phyloP scores from a whole-genome alignment of 2,329 filamentous ascomycete species.

The Penicillium aurantiogriseum region DNA sequence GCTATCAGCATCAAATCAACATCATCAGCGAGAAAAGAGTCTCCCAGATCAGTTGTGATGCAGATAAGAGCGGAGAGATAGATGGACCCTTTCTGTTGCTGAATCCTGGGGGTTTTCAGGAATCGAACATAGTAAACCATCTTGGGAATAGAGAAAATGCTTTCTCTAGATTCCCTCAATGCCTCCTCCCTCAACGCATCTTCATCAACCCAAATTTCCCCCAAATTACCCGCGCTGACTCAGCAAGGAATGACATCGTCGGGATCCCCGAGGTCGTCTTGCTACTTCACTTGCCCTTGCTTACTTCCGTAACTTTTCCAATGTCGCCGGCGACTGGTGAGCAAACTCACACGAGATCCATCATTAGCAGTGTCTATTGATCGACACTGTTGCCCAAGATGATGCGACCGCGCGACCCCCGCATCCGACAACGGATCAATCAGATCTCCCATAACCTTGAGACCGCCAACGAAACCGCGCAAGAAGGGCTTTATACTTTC shows the following conservation, averaged over 20 bases:
- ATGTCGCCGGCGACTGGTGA: constrained; percentile 17
- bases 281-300: constrained; percentile 16
- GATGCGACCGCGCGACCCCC: constrained; percentile 70
- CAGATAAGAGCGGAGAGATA: constrained; percentile 56
- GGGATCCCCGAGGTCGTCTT: background rate
- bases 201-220: background rate
- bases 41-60: constrained; percentile 68
- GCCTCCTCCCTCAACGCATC: background rate
- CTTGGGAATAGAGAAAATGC: background rate
- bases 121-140: constrained; percentile 67
- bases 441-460: constrained; percentile 89
- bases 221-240: constrained; percentile 23
- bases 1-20: constrained; percentile 32
- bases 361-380: background rate
- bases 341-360: background rate
- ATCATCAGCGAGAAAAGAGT: constrained; percentile 57
- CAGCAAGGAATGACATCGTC: constrained; percentile 30
- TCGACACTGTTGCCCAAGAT: constrained; percentile 37
- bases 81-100: constrained; percentile 45
- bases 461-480: constrained; percentile 85
- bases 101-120: constrained; percentile 59
- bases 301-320: constrained; percentile 11
- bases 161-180: background rate
- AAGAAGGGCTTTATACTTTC: constrained; percentile 85
- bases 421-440: constrained; percentile 89